phyloP scores from a whole-genome alignment of 768 basidiomycete genomes.

The Russula sp. region DNA sequence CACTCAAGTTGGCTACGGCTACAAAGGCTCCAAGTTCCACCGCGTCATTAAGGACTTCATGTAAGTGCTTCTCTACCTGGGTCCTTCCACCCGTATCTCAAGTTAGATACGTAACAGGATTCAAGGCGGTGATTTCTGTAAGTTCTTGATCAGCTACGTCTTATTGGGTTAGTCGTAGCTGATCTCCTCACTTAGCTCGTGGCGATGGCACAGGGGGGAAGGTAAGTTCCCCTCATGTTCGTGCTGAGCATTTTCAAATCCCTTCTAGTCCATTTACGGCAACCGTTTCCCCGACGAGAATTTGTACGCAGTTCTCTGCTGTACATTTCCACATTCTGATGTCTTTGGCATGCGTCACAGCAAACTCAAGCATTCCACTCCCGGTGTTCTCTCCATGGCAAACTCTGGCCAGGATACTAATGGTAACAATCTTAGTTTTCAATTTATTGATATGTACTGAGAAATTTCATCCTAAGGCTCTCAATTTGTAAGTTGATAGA shows the following conservation, averaged over 20 bases:
- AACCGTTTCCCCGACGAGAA: slow-evolving; percentile 92
- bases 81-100: slow-evolving; percentile 23
- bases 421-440: slow-evolving; percentile 41
- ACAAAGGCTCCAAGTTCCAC: slow-evolving; percentile 96
- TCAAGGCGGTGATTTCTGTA: slow-evolving; percentile 97
- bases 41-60: slow-evolving; percentile 94
- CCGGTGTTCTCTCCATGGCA: slow-evolving; percentile 90
- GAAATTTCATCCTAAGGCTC: slow-evolving; percentile 46
- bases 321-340: not conserved
- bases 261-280: slow-evolving; percentile 76
- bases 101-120: slow-evolving; percentile 48
- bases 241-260: not conserved
- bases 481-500: slow-evolving; percentile 65
- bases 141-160: slow-evolving; percentile 31
- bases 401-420: slow-evolving; percentile 92
- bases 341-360: slow-evolving; percentile 36
- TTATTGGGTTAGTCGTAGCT: slow-evolving; percentile 14
- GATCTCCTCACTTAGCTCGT: slow-evolving; percentile 41
- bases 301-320: slow-evolving; percentile 51
- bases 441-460: slow-evolving; percentile 14
- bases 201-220: slow-evolving; percentile 92
- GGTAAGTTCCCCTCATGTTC: slow-evolving; percentile 36
- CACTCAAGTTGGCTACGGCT: slow-evolving; percentile 67
- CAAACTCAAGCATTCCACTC: slow-evolving; percentile 90
- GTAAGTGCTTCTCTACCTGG: slow-evolving; percentile 34